These are phyloP conservation scores for Aspergillus aculeatus DNA, from an alignment of 2,329 filamentous ascomycete genomes.

Conservation along the genomic window DNA sequence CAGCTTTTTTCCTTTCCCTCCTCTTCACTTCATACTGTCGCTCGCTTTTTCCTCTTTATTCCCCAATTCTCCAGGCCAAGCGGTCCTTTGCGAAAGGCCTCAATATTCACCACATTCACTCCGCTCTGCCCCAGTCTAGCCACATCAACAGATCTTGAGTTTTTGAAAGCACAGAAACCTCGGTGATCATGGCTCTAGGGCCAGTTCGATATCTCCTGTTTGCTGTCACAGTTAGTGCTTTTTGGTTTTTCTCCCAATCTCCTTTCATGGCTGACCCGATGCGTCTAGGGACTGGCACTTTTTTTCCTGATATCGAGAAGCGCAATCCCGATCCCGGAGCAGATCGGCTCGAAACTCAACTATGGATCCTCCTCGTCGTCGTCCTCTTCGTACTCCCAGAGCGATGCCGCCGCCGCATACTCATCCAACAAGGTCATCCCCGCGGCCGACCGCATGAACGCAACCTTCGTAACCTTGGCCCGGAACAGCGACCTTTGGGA, in stretches of 20 bases:
- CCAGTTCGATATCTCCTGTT: conserved; percentile 20
- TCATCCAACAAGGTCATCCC: conserved; percentile 46
- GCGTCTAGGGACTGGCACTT: conserved; percentile 59
- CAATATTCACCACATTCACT: not conserved
- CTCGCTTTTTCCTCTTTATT: not conserved
- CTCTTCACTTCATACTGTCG: not conserved
- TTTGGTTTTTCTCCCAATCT: not conserved
- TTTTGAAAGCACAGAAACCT: conserved; percentile 6
- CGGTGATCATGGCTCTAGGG: conserved; percentile 17
- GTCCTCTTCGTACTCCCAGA: conserved; percentile 16
- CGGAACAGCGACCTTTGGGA: conserved; percentile 96
- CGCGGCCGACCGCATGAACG: conserved; percentile 77
- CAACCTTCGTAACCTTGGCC: conserved; percentile 93
- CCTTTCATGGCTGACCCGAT: not conserved
- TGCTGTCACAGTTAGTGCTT: conserved; percentile 8
- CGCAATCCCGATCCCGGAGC: conserved; percentile 43
- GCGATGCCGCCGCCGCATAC: conserved; percentile 25
- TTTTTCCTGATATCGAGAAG: conserved; percentile 79
- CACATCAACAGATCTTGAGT: not conserved
- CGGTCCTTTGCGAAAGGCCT: conserved; percentile 8
- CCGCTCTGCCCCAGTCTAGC: not conserved
- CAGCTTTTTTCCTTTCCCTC: not conserved
- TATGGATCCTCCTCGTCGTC: conserved; percentile 22
- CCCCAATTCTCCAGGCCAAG: not conserved
- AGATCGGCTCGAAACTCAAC: conserved; percentile 23